Conservation (phyloP, 169 alveolate species). For the Cryptosporidium ubiquitum region DNA sequence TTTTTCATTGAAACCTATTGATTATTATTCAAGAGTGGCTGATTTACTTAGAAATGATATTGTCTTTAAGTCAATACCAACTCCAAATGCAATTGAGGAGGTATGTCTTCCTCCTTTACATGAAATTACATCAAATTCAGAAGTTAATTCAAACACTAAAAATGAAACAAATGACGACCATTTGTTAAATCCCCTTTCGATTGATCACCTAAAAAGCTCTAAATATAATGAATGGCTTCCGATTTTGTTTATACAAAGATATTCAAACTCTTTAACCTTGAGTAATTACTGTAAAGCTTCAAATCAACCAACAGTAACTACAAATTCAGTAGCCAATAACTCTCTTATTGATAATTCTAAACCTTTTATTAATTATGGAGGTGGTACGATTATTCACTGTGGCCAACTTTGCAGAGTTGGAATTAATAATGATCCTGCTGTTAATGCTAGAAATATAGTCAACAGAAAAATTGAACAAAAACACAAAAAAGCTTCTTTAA, state of each 20-base stretch:
- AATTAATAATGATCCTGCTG: slow-evolving; percentile 54
- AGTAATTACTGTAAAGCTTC: background rate
- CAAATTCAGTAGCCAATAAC: background rate
- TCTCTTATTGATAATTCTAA: background rate
- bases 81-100: slow-evolving; percentile 66
- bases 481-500: background rate
- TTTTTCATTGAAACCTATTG: slow-evolving; percentile 31
- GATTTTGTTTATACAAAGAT: slow-evolving; percentile 55
- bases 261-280: background rate
- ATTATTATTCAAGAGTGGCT: slow-evolving; percentile 41
- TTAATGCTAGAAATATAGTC: slow-evolving; percentile 35
- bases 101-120: slow-evolving; percentile 33
- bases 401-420: slow-evolving; percentile 71
- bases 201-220: slow-evolving; percentile 33
- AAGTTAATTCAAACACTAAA: background rate
- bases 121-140: slow-evolving; percentile 1
- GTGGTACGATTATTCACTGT: slow-evolving; percentile 56
- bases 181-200: background rate
- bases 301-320: too few relatives aligned
- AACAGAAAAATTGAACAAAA: background rate
- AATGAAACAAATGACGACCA: background rate
- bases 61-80: slow-evolving; percentile 68
- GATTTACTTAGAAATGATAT: slow-evolving; percentile 41
- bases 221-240: slow-evolving; percentile 74
- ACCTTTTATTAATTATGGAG: background rate